A percentile compares a stretch with the other conserved stretches of the same genome.
Conservation (phyloP, 768 basidiomycete species). For the Strobilomyces echinocephalus region DNA sequence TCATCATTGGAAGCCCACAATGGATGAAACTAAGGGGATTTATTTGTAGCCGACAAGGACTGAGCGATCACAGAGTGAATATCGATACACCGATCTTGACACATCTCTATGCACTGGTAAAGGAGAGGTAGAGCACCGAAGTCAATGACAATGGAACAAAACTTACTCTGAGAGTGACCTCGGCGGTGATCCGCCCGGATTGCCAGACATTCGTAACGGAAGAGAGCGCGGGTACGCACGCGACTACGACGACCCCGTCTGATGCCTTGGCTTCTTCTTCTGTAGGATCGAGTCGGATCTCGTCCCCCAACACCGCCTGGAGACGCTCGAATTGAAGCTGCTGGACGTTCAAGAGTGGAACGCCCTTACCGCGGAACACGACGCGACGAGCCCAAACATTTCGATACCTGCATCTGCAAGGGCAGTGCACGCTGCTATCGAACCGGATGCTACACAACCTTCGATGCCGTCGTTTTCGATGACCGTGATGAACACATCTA, state of each 20-base stretch:
- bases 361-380: conserved; percentile 67
- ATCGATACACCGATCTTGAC: conserved; percentile 66
- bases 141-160: conserved; percentile 15
- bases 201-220: conserved; percentile 86
- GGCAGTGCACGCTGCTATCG: conserved; percentile 85
- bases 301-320: conserved; percentile 52
- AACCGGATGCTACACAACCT: conserved; percentile 79
- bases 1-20: background rate
- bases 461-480: conserved; percentile 93
- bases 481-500: conserved; percentile 87
- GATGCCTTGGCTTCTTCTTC: conserved; percentile 57
- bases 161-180: conserved; percentile 54
- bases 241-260: conserved; percentile 65
- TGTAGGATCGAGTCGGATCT: conserved; percentile 79
- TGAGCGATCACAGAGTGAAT: conserved; percentile 74
- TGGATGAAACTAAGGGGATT: conserved; percentile 6
- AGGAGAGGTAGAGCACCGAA: background rate
- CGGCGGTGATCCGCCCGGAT: conserved; percentile 58
- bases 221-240: conserved; percentile 84
- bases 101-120: conserved; percentile 61
- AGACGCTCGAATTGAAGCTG: conserved; percentile 3
- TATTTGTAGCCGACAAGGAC: conserved; percentile 42
- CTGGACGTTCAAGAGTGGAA: background rate
- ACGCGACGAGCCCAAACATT: conserved; percentile 80
- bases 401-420: conserved; percentile 92